Conservation (phyloP, 495 filamentous ascomycete species). For the Ascobolus immersus region DNA sequence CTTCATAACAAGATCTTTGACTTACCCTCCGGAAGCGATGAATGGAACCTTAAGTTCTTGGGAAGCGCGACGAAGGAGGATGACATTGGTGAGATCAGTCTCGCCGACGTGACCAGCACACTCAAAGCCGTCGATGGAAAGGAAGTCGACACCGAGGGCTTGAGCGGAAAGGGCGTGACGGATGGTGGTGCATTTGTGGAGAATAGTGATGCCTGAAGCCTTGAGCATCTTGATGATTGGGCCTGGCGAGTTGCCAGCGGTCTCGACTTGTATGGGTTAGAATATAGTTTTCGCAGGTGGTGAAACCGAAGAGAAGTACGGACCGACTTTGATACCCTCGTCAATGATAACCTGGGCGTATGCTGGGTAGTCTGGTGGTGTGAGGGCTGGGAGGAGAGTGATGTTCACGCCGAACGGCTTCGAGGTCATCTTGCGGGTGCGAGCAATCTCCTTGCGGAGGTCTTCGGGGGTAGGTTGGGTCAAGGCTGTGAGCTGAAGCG, state of each 20-base stretch:
- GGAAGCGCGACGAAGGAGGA: slow-evolving; percentile 61
- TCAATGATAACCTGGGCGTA: slow-evolving; percentile 87
- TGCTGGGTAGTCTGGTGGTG: slow-evolving; percentile 72
- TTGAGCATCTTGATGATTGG: slow-evolving; percentile 79
- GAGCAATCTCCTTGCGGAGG: slow-evolving; percentile 76
- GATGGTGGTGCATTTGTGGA: slow-evolving; percentile 97
- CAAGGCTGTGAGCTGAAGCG: slow-evolving; percentile 73
- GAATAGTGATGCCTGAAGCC: slow-evolving; percentile 43
- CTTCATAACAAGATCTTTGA: too few relatives aligned
- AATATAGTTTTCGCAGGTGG: too few relatives aligned
- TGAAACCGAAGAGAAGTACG: too few relatives aligned
- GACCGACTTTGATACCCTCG: slow-evolving; percentile 70
- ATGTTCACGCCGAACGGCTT: slow-evolving; percentile 90
- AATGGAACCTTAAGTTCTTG: slow-evolving; percentile 72
- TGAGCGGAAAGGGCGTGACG: slow-evolving; percentile 75
- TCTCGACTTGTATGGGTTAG: too few relatives aligned
- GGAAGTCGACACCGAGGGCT: slow-evolving; percentile 87
- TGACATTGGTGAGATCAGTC: slow-evolving; percentile 92
- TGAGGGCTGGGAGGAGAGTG: slow-evolving; percentile 71
- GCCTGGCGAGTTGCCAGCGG: slow-evolving; percentile 80
- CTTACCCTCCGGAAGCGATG: slow-evolving; percentile 86
- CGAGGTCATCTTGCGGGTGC: slow-evolving; percentile 59
- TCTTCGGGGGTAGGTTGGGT: slow-evolving; percentile 85
- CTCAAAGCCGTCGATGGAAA: slow-evolving; percentile 92
- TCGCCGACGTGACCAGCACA: slow-evolving; percentile 94